These are phyloP conservation scores for Didymella exigua DNA, from an alignment of 2,329 filamentous ascomycete genomes.

Conservation along the genomic window DNA sequence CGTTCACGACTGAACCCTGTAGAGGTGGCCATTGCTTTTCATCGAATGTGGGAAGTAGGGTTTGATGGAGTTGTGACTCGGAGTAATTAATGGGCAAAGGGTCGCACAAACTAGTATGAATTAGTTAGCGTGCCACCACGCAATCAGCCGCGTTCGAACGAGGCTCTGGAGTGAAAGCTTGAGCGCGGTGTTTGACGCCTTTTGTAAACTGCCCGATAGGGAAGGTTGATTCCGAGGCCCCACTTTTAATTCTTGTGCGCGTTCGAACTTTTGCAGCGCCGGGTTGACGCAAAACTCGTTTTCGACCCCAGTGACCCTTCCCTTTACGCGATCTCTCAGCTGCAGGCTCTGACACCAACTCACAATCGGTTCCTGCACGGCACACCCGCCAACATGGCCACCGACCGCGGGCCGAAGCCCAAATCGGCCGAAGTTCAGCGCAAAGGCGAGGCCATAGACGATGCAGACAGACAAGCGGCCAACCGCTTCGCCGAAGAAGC, in stretches of 20 bases:
- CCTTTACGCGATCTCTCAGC: not conserved
- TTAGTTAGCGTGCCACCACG: no score
- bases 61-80: no score
- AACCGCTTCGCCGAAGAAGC: conserved; percentile 54
- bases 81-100: no score
- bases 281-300: conserved; percentile 1
- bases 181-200: not conserved
- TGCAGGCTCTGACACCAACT: no score
- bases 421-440: conserved; percentile 15
- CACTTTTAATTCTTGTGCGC: conserved; percentile 6
- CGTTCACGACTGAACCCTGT: not conserved
- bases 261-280: not conserved
- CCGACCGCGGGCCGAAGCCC: conserved; percentile 26
- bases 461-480: conserved; percentile 39
- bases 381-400: conserved; percentile 25
- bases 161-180: no score
- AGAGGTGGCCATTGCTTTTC: not conserved
- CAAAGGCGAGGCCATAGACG: conserved; percentile 28
- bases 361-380: not conserved
- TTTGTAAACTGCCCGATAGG: not conserved
- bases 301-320: not conserved
- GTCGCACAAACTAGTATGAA: no score
- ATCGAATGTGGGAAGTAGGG: not conserved
- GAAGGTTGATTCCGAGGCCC: not conserved
- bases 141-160: no score